These are phyloP conservation scores for Euphorbia pulcherrima DNA, from an alignment of 345 rosid genomes.

Conservation along the genomic window DNA sequence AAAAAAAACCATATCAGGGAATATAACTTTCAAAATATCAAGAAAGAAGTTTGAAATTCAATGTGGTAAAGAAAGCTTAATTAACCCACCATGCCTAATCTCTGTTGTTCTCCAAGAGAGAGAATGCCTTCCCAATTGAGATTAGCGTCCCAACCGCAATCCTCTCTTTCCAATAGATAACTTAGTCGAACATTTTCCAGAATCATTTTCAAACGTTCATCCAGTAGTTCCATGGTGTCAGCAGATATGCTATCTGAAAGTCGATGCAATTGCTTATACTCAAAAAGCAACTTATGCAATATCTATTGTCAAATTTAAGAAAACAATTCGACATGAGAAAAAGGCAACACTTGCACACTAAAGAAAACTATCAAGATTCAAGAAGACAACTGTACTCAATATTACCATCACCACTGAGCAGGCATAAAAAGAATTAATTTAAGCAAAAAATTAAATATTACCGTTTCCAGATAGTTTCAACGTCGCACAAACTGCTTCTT, in stretches of 20 bases:
- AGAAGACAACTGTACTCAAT: too few relatives aligned
- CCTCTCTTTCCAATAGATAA: conserved; percentile 86
- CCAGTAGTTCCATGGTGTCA: conserved; percentile 44
- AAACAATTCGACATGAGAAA: background rate
- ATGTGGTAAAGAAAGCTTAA: conserved; percentile 8
- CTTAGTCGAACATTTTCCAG: conserved; percentile 74
- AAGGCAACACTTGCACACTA: too few relatives aligned
- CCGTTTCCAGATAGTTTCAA: conserved; percentile 51
- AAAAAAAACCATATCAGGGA: conserved; percentile 18
- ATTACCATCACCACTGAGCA: background rate
- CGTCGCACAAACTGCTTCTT: conserved; percentile 66
- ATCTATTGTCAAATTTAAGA: background rate
- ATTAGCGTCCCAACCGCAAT: conserved; percentile 76
- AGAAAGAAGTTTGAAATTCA: background rate
- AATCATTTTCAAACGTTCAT: conserved; percentile 56
- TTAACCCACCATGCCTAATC: conserved; percentile 85
- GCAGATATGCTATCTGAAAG: conserved; percentile 41
- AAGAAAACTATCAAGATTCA: too few relatives aligned
- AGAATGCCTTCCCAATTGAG: conserved; percentile 87
- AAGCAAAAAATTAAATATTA: conserved; percentile 23
- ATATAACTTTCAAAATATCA: background rate
- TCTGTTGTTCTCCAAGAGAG: conserved; percentile 97
- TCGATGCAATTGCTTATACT: background rate
- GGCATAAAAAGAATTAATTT: background rate
- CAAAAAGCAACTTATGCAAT: background rate